Evolutionary conservation across 2,329 filamentous ascomycete species (phyloP), one percentile per base, ranked within the genome.

Genomic region (Claviceps pazoutovae): DNA sequence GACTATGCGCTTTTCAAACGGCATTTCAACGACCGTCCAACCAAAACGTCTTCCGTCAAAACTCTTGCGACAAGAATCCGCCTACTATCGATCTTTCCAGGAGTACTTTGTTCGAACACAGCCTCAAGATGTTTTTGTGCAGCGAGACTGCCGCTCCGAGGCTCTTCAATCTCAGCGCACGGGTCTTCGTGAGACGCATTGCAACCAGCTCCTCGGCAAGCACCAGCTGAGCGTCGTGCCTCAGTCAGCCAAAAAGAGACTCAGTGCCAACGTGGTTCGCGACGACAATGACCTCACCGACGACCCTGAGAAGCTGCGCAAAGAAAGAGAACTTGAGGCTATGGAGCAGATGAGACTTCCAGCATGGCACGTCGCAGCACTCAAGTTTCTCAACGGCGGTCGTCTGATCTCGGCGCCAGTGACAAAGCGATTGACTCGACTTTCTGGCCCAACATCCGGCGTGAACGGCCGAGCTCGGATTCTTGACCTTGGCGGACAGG

Each of bases 51-150:
- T 81, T 17, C 77, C 77, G 9, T 69, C 75, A 51, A 70, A 75
- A 67, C 67, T 82, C 34, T 53, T 66, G 23, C 74, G 72, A 53
- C 73, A 78, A 62, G 86, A 93, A 61, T 83, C 84, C 3, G 86
- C 90, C 5, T 96, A 95, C 68, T 91, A 89, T 70, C 84, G 86
- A 55, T 88, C 88, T 9, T 96, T 95, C 65, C 82, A 88, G 58
- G 82, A 84, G 62, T 78, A 87, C 58, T 71, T 83, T 46, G 76
- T 86, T 53, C 79, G 79, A 36, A 80, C 80, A 14, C 80, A 79
- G 52, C 73, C 75, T 50, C 72, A 75, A 17, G 93, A 97, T 66
- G 82, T 84, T 9, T 95, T 95, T 63, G 78, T 95, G 51, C 86
- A 95, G 66, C 84, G 88, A 43, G 81, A 88, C 52, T 79, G 86